These are phyloP conservation scores for Xanthoparmelia taractica DNA, from an alignment of 495 filamentous ascomycete species.

Conservation along the genomic window DNA sequence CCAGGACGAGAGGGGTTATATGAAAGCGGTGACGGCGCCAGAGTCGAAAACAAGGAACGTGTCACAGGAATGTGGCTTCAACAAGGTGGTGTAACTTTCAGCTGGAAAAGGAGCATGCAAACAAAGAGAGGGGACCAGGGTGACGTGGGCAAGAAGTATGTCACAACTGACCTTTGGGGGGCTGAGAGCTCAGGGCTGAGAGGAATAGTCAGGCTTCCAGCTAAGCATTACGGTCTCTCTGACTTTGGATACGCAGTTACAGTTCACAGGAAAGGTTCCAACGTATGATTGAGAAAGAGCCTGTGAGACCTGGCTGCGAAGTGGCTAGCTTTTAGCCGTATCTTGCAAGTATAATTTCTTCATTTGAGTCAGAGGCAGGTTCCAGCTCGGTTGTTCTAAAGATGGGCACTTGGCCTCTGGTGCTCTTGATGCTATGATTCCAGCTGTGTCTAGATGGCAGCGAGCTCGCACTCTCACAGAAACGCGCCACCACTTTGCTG, in stretches of 20 bases:
- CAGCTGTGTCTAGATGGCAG: too few species aligned
- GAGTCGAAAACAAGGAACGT: not conserved
- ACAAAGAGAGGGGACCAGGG: not conserved
- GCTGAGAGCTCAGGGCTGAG: not conserved
- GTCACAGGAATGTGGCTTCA: not conserved
- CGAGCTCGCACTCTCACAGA: too few species aligned
- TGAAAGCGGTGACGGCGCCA: not conserved
- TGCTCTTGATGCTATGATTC: too few species aligned
- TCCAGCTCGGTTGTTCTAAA: not conserved
- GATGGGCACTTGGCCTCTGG: not conserved
- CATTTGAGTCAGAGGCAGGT: not conserved
- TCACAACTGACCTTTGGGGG: not conserved
- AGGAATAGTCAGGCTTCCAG: not conserved
- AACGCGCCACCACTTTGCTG: not conserved
- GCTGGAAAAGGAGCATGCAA: not conserved
- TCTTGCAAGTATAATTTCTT: too few species aligned
- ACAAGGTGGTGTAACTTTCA: not conserved
- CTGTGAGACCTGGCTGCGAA: not conserved
- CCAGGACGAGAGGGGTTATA: slow-evolving; percentile 5
- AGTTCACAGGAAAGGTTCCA: not conserved
- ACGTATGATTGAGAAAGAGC: too few species aligned
- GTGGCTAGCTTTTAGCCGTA: too few species aligned
- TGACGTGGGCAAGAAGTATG: not conserved
- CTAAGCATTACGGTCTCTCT: not conserved
- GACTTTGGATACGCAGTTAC: not conserved